Evolutionary conservation across 2,329 filamentous ascomycete species (phyloP), one percentile per base, ranked within the genome.

Genomic region (Fusarium nelsonii): DNA sequence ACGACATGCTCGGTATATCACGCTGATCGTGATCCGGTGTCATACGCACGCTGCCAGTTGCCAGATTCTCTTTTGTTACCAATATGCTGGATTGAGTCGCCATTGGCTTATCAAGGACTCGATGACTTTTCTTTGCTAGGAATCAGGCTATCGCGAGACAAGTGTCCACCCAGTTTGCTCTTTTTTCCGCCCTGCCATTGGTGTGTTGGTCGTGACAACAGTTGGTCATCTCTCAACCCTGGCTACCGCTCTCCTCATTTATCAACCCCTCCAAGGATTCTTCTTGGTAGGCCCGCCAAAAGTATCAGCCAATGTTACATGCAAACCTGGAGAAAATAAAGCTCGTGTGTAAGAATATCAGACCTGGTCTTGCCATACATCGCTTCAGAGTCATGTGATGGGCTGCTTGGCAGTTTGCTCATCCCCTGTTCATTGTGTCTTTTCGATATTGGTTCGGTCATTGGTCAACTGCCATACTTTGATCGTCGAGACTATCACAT

Each of bases 401-500:
- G n/a, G 41, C 37, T 45, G 16, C n/a, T 37, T 37, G 34, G 2
- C 33, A 41, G 18, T 15, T 53, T 57, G 26, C 40, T 44, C 16
- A 44, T 40, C 45, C 23, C 30, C 30, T 7, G 10, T 28, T 40
- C 15, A 7, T 44, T 34, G 4, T 36, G 14, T 32, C 20, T n/a
- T 34, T 14, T 34, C 18, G 11, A 26, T 20, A 16, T 34, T 20
- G n/a, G 28, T 20, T 37, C 16, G 12, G 28, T 36, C 40, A 48
- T 58, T 58, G 37, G 65, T 58, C 43, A 44, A 33, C 30, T 11
- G 9, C 12, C 18, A 20, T 23, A 36, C 37, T 18, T 55, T 12
- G 51, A 43, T 30, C 44, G 16, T 40, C 40, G 40, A 41, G 32
- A 33, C 60, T 69, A 59, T 73, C 71, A 74, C 51, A 73, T 68